These are phyloP conservation scores for Nelumbo lutea DNA, from an alignment of 164 flowering plant species.

Conservation along the genomic window DNA sequence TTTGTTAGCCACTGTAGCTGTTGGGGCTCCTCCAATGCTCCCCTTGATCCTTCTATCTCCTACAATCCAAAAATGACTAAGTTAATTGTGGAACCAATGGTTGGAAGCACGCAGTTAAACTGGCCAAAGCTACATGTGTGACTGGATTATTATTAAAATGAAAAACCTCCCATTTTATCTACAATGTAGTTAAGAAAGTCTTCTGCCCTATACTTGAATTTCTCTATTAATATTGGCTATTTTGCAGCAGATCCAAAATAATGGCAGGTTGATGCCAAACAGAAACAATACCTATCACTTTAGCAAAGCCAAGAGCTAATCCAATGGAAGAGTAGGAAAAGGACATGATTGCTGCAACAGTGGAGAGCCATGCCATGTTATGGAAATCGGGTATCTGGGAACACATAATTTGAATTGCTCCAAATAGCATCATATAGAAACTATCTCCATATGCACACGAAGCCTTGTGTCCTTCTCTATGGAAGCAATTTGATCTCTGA, in stretches of 20 bases:
- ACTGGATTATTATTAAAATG: not conserved
- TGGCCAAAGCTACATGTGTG: not conserved
- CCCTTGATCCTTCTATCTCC: slow-evolving; percentile 44
- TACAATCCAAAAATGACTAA: slow-evolving; percentile 10
- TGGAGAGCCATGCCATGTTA: slow-evolving; percentile 64
- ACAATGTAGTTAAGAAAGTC: not conserved
- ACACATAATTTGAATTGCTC: slow-evolving; percentile 46
- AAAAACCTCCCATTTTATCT: not conserved
- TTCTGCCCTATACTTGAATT: not conserved
- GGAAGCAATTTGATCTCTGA: slow-evolving; percentile 61
- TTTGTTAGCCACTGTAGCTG: slow-evolving; percentile 22
- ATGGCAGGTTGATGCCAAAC: not conserved
- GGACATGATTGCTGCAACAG: slow-evolving; percentile 71
- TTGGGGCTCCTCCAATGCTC: slow-evolving; percentile 27
- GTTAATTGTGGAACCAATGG: not conserved
- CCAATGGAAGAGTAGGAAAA: slow-evolving; percentile 47
- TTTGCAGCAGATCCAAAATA: not conserved
- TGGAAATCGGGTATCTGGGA: slow-evolving; percentile 79
- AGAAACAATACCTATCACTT: not conserved
- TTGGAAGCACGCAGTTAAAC: not conserved
- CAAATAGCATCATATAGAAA: slow-evolving; percentile 60
- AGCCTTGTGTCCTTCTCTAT: slow-evolving; percentile 54
- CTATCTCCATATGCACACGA: slow-evolving; percentile 38
- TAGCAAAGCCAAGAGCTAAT: not conserved
- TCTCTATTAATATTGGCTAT: not conserved